Percentiles rank a stretch among this genome's conserved stretches.
Evolutionary conservation across 2,329 filamentous ascomycete genomes (phyloP).

Genomic region (Ophiosphaerella narmari): DNA sequence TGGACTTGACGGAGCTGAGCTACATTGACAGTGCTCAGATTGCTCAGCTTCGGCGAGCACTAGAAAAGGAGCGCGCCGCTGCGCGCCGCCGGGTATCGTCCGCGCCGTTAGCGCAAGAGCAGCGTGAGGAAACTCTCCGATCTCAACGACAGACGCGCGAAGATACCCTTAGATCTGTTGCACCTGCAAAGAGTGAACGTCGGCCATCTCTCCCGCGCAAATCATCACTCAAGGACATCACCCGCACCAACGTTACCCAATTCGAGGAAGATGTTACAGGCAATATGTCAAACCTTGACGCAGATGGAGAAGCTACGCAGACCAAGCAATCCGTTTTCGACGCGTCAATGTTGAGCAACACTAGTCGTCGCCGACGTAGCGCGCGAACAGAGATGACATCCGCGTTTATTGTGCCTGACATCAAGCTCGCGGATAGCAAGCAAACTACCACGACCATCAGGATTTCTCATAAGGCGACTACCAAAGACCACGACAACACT

Average conservation of each 20-base stretch:
- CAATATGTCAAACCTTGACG: conserved; percentile 34
- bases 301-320: conserved; percentile 32
- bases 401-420: conserved; percentile 67
- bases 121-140: conserved; percentile 47
- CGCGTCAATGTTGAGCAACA: conserved; percentile 54
- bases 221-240: conserved; percentile 60
- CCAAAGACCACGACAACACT: conserved; percentile 56
- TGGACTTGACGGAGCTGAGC: conserved; percentile 58
- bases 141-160: conserved; percentile 45
- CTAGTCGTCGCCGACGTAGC: conserved; percentile 56
- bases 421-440: conserved; percentile 54
- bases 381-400: conserved; percentile 63
- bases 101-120: conserved; percentile 29
- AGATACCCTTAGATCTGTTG: conserved; percentile 47
- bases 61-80: conserved; percentile 60
- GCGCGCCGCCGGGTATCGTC: conserved; percentile 38
- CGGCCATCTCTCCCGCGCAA: conserved; percentile 55
- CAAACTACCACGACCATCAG: conserved; percentile 26
- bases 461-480: conserved; percentile 20
- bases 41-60: conserved; percentile 57
- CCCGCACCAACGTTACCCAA: conserved; percentile 36
- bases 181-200: conserved; percentile 45
- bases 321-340: conserved; percentile 36
- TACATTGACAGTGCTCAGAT: conserved; percentile 59
- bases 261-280: conserved; percentile 44